These are phyloP conservation scores for Mycena latifolia DNA, from an alignment of 768 basidiomycete genomes.

Conservation along the genomic window DNA sequence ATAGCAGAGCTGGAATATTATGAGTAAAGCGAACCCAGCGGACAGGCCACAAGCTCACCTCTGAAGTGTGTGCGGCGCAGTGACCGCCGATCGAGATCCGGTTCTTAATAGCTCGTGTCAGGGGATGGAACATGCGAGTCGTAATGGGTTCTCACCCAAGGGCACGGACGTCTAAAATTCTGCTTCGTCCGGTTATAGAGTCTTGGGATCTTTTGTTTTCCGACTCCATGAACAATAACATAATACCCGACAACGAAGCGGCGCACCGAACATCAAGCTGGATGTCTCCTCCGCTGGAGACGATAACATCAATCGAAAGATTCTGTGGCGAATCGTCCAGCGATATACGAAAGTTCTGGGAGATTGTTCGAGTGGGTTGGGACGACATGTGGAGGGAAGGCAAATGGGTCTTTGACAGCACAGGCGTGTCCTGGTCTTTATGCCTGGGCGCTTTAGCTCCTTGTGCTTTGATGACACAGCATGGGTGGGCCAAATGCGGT, in stretches of 20 bases:
- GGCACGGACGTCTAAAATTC: neutral
- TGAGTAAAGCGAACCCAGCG: neutral
- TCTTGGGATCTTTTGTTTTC: neutral
- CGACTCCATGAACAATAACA: neutral
- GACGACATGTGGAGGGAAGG: neutral
- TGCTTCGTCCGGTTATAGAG: neutral
- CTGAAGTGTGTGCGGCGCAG: too few species aligned
- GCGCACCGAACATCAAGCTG: slow-evolving; percentile 2
- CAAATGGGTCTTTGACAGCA: neutral
- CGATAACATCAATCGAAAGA: slow-evolving; percentile 9
- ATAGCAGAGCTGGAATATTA: neutral
- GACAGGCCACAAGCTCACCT: too few species aligned
- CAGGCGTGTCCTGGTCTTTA: neutral
- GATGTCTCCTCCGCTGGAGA: neutral
- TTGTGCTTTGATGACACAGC: slow-evolving; percentile 24
- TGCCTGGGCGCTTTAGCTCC: slow-evolving; percentile 21
- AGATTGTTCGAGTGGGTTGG: neutral
- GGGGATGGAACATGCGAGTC: too few species aligned
- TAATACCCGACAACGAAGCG: neutral
- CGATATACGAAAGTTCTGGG: neutral
- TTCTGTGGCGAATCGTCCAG: neutral
- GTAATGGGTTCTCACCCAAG: neutral
- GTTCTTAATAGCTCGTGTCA: neutral
- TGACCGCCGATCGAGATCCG: neutral
- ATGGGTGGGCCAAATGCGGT: neutral